These are phyloP conservation scores for Colletotrichum aenigma DNA, from an alignment of 2,329 filamentous ascomycete genomes.

Conservation along the genomic window DNA sequence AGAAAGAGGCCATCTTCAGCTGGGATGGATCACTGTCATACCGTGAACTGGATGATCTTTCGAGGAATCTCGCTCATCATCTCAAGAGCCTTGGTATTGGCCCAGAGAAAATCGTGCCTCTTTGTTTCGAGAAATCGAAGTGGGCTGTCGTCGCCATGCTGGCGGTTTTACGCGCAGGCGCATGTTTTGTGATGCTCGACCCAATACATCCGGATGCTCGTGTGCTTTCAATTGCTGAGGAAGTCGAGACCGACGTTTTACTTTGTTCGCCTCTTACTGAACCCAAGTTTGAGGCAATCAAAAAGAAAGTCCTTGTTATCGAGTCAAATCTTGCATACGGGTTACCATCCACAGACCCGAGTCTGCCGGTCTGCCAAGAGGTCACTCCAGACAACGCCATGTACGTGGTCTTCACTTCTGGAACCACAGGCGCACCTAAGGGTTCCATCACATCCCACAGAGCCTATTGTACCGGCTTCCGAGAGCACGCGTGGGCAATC, in stretches of 20 bases:
- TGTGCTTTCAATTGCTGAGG: not conserved
- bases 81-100: not conserved
- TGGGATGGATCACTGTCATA: constrained; percentile 35
- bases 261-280: not conserved
- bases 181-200: constrained; percentile 21
- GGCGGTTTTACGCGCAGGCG: constrained; percentile 24
- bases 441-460: constrained; percentile 44
- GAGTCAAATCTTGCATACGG: not conserved
- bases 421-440: constrained; percentile 55
- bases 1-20: constrained; percentile 25
- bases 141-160: constrained; percentile 24
- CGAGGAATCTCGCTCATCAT: constrained; percentile 1
- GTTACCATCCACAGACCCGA: not conserved
- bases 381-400: not conserved
- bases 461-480: not conserved
- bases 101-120: not conserved
- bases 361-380: not conserved
- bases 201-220: not conserved
- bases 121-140: constrained; percentile 14
- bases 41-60: constrained; percentile 24
- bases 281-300: not conserved
- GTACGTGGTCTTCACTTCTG: constrained; percentile 57
- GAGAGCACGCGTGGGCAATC: not conserved
- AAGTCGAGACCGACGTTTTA: constrained; percentile 11
- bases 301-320: not conserved